phyloP scores from a whole-genome alignment of 2,329 filamentous ascomycete species.

The Aschersonia sp. region DNA sequence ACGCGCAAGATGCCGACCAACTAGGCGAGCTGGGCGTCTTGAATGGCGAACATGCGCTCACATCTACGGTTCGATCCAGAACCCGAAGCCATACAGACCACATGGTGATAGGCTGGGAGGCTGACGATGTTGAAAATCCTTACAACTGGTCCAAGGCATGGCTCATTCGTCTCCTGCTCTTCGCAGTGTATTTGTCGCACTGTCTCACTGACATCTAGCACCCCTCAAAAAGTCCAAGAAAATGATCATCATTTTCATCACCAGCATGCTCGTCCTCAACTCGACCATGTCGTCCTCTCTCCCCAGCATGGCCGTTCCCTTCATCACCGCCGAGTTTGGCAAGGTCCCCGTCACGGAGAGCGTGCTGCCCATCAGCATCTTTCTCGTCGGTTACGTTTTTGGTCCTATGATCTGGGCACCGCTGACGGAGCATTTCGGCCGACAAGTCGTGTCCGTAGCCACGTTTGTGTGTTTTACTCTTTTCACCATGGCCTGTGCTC shows the following conservation, averaged over 20 bases:
- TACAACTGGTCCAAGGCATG: slow-evolving; percentile 30
- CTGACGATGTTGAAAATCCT: slow-evolving; percentile 35
- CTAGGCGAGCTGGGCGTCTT: slow-evolving; percentile 26
- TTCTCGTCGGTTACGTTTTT: slow-evolving; percentile 49
- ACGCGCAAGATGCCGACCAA: slow-evolving; percentile 25
- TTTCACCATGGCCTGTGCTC: slow-evolving; percentile 37
- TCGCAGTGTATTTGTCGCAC: neutral
- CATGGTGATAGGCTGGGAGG: slow-evolving; percentile 29
- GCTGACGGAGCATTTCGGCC: slow-evolving; percentile 47
- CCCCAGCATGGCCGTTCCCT: slow-evolving; percentile 46
- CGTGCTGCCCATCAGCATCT: slow-evolving; percentile 47
- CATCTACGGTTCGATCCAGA: slow-evolving; percentile 19
- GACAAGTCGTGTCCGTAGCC: slow-evolving; percentile 25
- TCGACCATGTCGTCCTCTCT: slow-evolving; percentile 52
- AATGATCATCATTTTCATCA: slow-evolving; percentile 34
- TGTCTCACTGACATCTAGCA: neutral
- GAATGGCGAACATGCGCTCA: slow-evolving; percentile 17
- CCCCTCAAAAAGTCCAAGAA: slow-evolving; percentile 32
- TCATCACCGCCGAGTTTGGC: slow-evolving; percentile 41
- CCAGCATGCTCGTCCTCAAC: slow-evolving; percentile 49
- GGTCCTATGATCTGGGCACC: slow-evolving; percentile 50
- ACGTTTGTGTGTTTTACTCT: slow-evolving; percentile 30
- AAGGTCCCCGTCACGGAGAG: slow-evolving; percentile 30
- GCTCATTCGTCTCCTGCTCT: slow-evolving; percentile 1
- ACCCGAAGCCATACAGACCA: slow-evolving; percentile 18